Evolutionary conservation across 345 rosid genomes (phyloP).

Genomic region (Gossypium australe): DNA sequence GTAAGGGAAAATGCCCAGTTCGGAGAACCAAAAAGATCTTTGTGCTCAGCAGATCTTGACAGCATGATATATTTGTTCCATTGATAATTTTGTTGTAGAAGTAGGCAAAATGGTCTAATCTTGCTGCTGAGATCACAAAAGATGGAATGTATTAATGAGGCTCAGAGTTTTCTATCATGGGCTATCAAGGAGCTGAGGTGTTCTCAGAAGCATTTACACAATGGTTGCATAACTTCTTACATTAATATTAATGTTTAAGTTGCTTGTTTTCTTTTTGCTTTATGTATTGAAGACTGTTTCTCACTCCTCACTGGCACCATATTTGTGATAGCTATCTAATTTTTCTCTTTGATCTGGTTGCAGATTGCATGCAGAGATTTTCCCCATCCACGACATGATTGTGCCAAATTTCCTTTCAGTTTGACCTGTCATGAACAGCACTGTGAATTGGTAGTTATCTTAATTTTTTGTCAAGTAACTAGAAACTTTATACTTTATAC

Average conservation of each 20-base stretch:
- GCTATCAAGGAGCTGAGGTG: neutral
- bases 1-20: neutral
- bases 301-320: neutral
- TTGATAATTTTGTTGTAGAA: neutral
- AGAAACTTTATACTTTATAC: neutral
- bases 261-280: neutral
- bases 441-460: slow-evolving; percentile 56
- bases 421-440: slow-evolving; percentile 48
- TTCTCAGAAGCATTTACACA: neutral
- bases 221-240: neutral
- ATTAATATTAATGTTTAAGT: neutral
- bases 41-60: neutral
- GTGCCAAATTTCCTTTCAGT: slow-evolving; percentile 56
- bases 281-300: neutral
- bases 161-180: too few relatives aligned
- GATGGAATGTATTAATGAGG: neutral
- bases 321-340: slow-evolving; percentile 5
- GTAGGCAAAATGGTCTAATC: neutral
- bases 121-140: neutral
- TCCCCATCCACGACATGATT: slow-evolving; percentile 79
- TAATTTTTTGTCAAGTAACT: neutral
- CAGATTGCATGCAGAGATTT: slow-evolving; percentile 93
- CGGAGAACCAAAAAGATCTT: neutral
- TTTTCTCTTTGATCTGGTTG: slow-evolving; percentile 16
- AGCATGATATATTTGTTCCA: neutral